These are phyloP conservation scores for Fistulinella cinereoalba DNA, from an alignment of 1,284 basidiomycete genomes.

Conservation along the genomic window DNA sequence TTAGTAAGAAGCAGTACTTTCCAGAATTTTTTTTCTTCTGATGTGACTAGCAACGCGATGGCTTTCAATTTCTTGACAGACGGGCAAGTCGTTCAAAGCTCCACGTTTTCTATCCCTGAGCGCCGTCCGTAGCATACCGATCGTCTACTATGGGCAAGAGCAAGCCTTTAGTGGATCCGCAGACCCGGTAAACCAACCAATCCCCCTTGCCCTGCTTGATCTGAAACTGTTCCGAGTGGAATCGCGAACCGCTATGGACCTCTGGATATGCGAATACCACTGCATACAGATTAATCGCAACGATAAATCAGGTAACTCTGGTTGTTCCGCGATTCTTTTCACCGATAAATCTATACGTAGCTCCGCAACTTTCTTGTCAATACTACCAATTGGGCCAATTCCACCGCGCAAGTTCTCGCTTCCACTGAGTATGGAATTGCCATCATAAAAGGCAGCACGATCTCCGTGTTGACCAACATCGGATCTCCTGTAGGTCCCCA, in stretches of 20 bases:
- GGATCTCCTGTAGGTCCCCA: conserved; percentile 58
- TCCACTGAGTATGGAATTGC: conserved; percentile 59
- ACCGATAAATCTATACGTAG: conserved; percentile 25
- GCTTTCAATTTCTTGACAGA: conserved; percentile 64
- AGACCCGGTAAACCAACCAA: conserved; percentile 56
- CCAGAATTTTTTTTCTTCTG: not conserved
- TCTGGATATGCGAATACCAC: conserved; percentile 62
- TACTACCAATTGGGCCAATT: conserved; percentile 58
- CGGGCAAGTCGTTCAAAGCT: conserved; percentile 36
- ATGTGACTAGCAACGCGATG: conserved; percentile 57
- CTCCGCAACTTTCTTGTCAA: conserved; percentile 72
- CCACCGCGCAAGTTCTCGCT: conserved; percentile 56
- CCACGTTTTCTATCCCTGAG: conserved; percentile 20
- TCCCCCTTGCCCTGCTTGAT: not conserved
- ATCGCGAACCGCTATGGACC: conserved; percentile 78
- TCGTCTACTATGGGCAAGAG: conserved; percentile 82
- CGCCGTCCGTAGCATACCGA: conserved; percentile 53
- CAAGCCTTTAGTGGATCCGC: conserved; percentile 56
- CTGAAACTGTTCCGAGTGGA: conserved; percentile 42
- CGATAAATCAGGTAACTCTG: conserved; percentile 55
- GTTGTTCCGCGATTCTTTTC: too few relatives aligned
- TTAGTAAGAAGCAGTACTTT: conserved; percentile 41
- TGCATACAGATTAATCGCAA: conserved; percentile 58
- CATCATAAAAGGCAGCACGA: conserved; percentile 68
- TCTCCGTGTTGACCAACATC: conserved; percentile 74